phyloP scores from a whole-genome alignment of 495 filamentous ascomycete genomes.

The Glarea lozoyensis region DNA sequence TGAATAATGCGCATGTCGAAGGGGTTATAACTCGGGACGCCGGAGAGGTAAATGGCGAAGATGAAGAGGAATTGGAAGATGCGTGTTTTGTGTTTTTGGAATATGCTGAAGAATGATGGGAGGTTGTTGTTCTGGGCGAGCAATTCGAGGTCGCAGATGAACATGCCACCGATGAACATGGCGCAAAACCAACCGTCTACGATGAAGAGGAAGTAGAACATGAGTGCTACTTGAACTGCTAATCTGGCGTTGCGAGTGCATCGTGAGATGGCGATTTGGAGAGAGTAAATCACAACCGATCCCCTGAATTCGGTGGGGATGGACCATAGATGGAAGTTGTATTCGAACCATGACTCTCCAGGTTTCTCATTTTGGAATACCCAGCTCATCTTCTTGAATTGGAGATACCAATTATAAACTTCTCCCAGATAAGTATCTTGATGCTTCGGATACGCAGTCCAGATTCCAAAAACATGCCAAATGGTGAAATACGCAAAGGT shows the following conservation, averaged over 20 bases:
- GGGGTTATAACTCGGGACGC: constrained; percentile 21
- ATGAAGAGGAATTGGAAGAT: not conserved
- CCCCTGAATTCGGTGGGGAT: constrained; percentile 60
- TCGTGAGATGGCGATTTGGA: constrained; percentile 43
- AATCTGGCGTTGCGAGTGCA: constrained; percentile 28
- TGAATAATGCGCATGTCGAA: constrained; percentile 16
- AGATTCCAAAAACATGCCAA: no score
- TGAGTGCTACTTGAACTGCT: constrained; percentile 29
- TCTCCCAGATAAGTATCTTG: no score
- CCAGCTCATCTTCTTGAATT: no score
- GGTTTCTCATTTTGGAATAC: no score
- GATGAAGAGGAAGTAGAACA: constrained; percentile 43
- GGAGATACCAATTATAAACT: no score
- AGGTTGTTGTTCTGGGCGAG: constrained; percentile 42
- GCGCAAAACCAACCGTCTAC: constrained; percentile 43
- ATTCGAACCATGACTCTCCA: no score
- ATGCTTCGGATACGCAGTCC: no score
- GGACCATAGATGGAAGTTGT: constrained; percentile 64
- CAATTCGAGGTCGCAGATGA: no score
- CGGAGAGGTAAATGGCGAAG: constrained; percentile 26
- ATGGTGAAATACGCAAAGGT: no score
- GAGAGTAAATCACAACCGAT: constrained; percentile 55
- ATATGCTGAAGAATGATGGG: constrained; percentile 6
- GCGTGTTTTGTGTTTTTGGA: constrained; percentile 4
- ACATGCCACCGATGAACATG: constrained; percentile 44